Base-by-base conservation (phyloP, 805 yeast genomes). In the Ogataea methylovora region DNA sequence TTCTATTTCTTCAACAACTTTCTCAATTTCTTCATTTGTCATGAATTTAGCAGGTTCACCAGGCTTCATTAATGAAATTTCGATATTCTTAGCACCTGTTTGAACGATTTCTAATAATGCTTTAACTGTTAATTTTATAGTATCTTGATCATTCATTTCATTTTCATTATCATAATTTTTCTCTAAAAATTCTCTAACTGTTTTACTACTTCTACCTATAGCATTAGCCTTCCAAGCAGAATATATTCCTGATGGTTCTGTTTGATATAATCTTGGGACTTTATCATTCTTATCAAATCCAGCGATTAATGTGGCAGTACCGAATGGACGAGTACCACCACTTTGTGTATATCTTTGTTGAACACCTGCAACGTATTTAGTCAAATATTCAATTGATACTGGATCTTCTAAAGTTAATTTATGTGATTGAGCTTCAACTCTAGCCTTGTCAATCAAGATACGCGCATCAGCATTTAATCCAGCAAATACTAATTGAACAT, bases 391-490 rank as follows among this genome's bases (percentile, higher is more conserved):
- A 38, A 92, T 73, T 13, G 86, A 68, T 8, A 87, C 96, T 1
- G 97, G 82, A 54, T 92, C 97, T 57, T 90, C 98, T 52, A 90
- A 71, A n/a, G 90, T 86, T 50, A 92, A 72, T 57, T 83, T 75
- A 61, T 88, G 95, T 12, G 94, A 83, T 61, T 92, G 98, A 4
- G 97, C 97, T 59, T 92, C 97, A 18, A 90, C 81, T 52, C 97
- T 76, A 10, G 98, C 97, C 63, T 82, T 84, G 60, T 92, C 97
- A 37, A 92, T 85, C 46, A 92, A 72, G 37, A 92, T 79, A 57
- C 98, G 75, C 13, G 97, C 95, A 60, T 92, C 98, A n/a, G 98
- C 98, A 60, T 88, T 90, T 57, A 92, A 71, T 4, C 98, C 98
- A 29, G 98, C 96, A 67, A 92, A 92, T 32, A 95, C 94, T 51